phyloP scores from a whole-genome alignment of 192 early-diverging fungal genomes.

The Linnemannia elongata region DNA sequence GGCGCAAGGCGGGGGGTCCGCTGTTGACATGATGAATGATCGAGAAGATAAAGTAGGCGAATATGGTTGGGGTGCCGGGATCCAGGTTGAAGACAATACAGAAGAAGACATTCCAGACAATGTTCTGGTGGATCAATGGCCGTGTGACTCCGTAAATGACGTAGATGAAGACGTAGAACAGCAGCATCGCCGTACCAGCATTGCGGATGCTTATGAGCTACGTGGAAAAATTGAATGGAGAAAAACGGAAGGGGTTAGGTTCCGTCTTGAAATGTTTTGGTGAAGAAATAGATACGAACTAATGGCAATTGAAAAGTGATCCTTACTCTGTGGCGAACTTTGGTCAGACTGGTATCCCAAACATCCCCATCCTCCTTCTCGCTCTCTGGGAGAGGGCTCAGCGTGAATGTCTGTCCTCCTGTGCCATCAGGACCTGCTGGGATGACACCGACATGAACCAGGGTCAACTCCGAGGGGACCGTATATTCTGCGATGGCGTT shows the following conservation, averaged over 20 bases:
- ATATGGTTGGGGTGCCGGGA: slow-evolving; percentile 51
- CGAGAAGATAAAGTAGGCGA: slow-evolving; percentile 52
- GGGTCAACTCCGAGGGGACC: slow-evolving; percentile 41
- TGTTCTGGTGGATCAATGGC: slow-evolving; percentile 41
- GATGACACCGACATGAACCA: slow-evolving; percentile 22
- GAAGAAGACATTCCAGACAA: slow-evolving; percentile 49
- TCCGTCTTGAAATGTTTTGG: neutral
- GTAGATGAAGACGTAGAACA: slow-evolving; percentile 48
- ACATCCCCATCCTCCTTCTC: slow-evolving; percentile 31
- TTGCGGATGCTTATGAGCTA: slow-evolving; percentile 58
- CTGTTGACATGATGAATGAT: slow-evolving; percentile 39
- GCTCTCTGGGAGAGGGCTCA: slow-evolving; percentile 36
- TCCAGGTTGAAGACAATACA: slow-evolving; percentile 50
- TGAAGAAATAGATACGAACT: too few relatives aligned
- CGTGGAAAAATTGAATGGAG: too few relatives aligned
- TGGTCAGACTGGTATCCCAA: slow-evolving; percentile 40
- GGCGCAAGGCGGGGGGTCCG: slow-evolving; percentile 16
- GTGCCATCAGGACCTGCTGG: neutral
- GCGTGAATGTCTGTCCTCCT: slow-evolving; percentile 25
- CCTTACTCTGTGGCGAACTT: slow-evolving; percentile 45
- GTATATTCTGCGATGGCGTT: slow-evolving; percentile 51
- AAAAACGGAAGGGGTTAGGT: neutral
- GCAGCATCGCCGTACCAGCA: slow-evolving; percentile 43
- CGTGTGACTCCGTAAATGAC: slow-evolving; percentile 39
- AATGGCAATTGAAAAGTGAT: neutral